These are phyloP conservation scores for Gossypium ekmanianum DNA, from an alignment of 345 rosid genomes.

Conservation along the genomic window DNA sequence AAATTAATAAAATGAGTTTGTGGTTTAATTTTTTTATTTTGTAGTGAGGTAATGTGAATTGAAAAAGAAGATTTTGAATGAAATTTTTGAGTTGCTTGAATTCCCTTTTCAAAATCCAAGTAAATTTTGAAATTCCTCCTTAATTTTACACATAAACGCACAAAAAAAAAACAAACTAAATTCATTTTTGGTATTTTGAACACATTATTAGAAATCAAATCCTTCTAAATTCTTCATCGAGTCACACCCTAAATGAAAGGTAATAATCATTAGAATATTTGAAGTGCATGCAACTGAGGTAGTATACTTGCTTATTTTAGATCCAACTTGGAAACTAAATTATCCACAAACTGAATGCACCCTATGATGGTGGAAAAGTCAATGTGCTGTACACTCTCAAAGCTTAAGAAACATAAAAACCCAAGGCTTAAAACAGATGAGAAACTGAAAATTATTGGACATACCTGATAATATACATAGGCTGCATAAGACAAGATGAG, in stretches of 20 bases:
- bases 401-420: background rate
- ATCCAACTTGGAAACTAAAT: background rate
- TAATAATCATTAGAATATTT: background rate
- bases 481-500: conserved; percentile 81
- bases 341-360: background rate
- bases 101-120: too few species aligned
- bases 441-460: background rate
- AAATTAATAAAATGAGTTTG: too few species aligned
- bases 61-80: too few species aligned
- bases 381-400: background rate
- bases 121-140: too few species aligned
- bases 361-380: background rate
- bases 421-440: background rate
- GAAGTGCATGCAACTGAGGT: background rate
- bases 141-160: too few species aligned
- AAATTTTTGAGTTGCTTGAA: too few species aligned
- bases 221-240: too few species aligned
- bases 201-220: too few species aligned
- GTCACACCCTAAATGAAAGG: background rate
- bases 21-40: too few species aligned
- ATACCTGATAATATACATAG: conserved; percentile 91
- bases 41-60: too few species aligned
- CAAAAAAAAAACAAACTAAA: too few species aligned
- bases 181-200: too few species aligned
- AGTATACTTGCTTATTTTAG: background rate